A percentile compares a stretch with the other conserved stretches of the same genome.
Evolutionary conservation across 2,329 filamentous ascomycete species (phyloP).

Genomic region (Fusarium stilboides): DNA sequence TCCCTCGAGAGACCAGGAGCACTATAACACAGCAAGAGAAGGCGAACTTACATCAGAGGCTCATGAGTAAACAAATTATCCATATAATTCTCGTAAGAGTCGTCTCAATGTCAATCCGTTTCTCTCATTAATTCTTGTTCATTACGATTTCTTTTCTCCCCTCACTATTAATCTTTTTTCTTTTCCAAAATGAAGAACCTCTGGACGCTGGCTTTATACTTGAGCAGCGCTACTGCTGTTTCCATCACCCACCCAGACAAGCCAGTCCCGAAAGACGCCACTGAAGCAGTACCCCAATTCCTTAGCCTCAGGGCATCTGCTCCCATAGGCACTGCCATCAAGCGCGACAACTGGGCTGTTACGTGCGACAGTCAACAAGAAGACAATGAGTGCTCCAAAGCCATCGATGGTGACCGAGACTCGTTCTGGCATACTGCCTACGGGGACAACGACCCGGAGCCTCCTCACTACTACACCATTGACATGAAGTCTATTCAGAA

Average conservation of each 20-base stretch:
- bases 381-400: conserved; percentile 30
- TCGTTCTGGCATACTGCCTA: conserved; percentile 34
- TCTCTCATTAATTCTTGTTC: no score
- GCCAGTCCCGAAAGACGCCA: background rate
- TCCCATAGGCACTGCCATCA: conserved; percentile 15
- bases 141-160: background rate
- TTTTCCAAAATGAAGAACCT: background rate
- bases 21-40: no score
- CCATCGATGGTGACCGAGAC: conserved; percentile 26
- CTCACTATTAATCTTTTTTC: background rate
- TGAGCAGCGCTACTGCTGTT: background rate
- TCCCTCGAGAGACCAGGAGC: no score
- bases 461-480: conserved; percentile 26
- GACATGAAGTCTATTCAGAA: conserved; percentile 29
- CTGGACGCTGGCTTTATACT: background rate
- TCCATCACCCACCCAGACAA: background rate
- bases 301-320: background rate
- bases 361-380: conserved; percentile 29
- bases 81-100: no score
- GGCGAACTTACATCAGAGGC: no score
- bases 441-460: conserved; percentile 7
- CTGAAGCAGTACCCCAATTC: background rate
- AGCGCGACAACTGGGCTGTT: conserved; percentile 26
- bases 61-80: no score
- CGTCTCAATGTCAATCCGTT: no score